Conservation (phyloP, 2,329 filamentous ascomycete species). For the Harringtonia aguacate region DNA sequence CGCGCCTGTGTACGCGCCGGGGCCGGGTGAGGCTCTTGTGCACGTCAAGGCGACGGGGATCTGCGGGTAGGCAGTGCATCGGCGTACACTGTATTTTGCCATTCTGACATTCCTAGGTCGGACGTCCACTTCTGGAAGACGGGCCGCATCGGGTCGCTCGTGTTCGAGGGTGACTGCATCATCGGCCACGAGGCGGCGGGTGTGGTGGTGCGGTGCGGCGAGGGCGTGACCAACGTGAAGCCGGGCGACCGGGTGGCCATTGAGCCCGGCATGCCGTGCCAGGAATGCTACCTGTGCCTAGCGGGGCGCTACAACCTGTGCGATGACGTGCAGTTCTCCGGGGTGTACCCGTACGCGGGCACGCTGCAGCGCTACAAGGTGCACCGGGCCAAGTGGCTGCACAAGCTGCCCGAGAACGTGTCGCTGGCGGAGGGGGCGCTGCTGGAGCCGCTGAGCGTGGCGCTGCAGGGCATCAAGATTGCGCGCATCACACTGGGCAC, state of each 20-base stretch:
- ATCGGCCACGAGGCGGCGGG: constrained; percentile 56
- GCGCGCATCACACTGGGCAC: constrained; percentile 43
- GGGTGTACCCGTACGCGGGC: constrained; percentile 50
- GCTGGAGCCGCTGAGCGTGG: constrained; percentile 53
- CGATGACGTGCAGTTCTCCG: constrained; percentile 48
- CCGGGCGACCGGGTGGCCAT: constrained; percentile 54
- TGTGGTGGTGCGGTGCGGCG: constrained; percentile 44
- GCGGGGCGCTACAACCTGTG: constrained; percentile 55
- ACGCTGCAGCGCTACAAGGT: constrained; percentile 51
- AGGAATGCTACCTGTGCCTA: constrained; percentile 45
- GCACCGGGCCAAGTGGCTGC: constrained; percentile 49
- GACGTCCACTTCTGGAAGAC: constrained; percentile 61
- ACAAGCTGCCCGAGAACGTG: constrained; percentile 45
- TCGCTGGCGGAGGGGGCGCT: constrained; percentile 49
- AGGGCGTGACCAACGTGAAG: constrained; percentile 40
- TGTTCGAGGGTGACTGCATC: constrained; percentile 53
- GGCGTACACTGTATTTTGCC: background rate
- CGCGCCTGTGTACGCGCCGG: constrained; percentile 44
- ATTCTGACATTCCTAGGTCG: constrained; percentile 25
- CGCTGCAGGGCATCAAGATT: constrained; percentile 47
- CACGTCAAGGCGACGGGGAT: constrained; percentile 55
- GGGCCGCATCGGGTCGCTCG: constrained; percentile 51
- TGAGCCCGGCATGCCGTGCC: constrained; percentile 56
- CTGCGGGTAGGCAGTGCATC: constrained; percentile 27
- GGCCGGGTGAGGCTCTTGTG: constrained; percentile 43